phyloP scores from a whole-genome alignment of 345 rosid genomes.

The Lepidium sativum region DNA sequence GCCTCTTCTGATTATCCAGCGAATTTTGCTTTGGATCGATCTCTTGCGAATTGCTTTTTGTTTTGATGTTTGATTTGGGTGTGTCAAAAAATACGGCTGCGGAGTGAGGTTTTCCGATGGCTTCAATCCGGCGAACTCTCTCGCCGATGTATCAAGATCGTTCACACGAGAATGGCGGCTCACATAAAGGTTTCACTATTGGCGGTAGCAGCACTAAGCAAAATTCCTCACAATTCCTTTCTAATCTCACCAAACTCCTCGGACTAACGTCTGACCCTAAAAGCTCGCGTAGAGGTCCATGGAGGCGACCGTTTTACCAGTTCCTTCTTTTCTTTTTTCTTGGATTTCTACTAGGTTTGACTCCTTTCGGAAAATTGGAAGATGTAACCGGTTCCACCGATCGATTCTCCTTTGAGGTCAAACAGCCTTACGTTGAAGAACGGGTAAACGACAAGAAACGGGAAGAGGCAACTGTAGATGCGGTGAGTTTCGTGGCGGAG shows the following conservation, averaged over 20 bases:
- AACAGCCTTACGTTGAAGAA: slow-evolving; percentile 44
- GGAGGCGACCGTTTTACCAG: slow-evolving; percentile 54
- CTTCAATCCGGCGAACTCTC: slow-evolving; percentile 83
- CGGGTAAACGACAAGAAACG: slow-evolving; percentile 25
- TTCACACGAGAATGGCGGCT: slow-evolving; percentile 38
- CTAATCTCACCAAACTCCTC: slow-evolving; percentile 14
- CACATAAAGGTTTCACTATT: slow-evolving; percentile 30
- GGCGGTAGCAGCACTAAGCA: slow-evolving; percentile 31
- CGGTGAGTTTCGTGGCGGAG: slow-evolving; percentile 31
- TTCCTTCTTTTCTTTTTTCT: slow-evolving; percentile 53
- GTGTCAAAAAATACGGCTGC: neutral
- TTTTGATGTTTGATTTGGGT: slow-evolving; percentile 2
- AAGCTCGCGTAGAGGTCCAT: slow-evolving; percentile 37
- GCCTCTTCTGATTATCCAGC: neutral
- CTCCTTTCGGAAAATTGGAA: slow-evolving; percentile 52
- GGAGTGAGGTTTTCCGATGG: slow-evolving; percentile 36
- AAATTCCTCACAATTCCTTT: slow-evolving; percentile 29
- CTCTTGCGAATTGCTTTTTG: neutral
- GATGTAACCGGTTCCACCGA: slow-evolving; percentile 23
- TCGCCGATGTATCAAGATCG: slow-evolving; percentile 72
- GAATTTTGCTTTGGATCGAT: neutral
- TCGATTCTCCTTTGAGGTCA: slow-evolving; percentile 61
- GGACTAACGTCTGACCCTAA: slow-evolving; percentile 27
- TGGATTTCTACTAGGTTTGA: slow-evolving; percentile 60
- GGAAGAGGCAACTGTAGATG: slow-evolving; percentile 24